Evolutionary conservation across 2,329 filamentous ascomycete species (phyloP).

Genomic region (Botrytis fragariae): DNA sequence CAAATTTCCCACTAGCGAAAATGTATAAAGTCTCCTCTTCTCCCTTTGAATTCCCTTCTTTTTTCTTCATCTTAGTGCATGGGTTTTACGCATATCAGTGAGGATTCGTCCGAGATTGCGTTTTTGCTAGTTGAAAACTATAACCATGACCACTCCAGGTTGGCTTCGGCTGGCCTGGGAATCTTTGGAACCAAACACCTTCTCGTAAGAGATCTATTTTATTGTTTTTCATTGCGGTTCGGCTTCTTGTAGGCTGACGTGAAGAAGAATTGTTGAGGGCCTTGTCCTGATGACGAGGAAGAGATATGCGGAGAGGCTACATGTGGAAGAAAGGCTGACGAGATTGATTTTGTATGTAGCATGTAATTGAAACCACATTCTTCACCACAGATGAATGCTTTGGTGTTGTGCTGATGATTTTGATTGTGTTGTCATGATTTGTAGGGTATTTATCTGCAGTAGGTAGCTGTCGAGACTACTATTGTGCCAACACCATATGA

Average conservation of each 20-base stretch:
- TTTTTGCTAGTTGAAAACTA: conserved; percentile 70
- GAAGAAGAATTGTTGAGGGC: conserved; percentile 46
- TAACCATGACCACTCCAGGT: conserved; percentile 68
- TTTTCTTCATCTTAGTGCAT: conserved; percentile 61
- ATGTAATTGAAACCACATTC: no score
- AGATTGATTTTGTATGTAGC: background rate
- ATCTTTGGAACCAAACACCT: conserved; percentile 65
- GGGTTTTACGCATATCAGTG: conserved; percentile 63
- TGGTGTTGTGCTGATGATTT: background rate
- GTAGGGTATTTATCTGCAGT: background rate
- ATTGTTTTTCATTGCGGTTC: conserved; percentile 51
- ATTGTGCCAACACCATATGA: background rate
- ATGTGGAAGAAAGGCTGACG: background rate
- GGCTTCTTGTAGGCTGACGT: conserved; percentile 45
- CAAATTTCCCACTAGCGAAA: background rate
- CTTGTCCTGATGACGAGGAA: background rate
- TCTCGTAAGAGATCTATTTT: conserved; percentile 38
- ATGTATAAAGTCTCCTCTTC: conserved; percentile 16
- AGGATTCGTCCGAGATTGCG: conserved; percentile 82
- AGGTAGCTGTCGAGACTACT: background rate
- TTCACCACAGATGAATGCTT: background rate
- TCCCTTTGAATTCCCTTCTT: conserved; percentile 35
- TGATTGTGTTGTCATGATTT: background rate
- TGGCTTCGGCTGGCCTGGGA: conserved; percentile 69
- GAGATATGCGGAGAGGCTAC: no score